Evolutionary conservation across 164 flowering plant species (phyloP), one percentile per base, ranked within the genome.

Genomic region (Chloranthus sessilifolius): DNA sequence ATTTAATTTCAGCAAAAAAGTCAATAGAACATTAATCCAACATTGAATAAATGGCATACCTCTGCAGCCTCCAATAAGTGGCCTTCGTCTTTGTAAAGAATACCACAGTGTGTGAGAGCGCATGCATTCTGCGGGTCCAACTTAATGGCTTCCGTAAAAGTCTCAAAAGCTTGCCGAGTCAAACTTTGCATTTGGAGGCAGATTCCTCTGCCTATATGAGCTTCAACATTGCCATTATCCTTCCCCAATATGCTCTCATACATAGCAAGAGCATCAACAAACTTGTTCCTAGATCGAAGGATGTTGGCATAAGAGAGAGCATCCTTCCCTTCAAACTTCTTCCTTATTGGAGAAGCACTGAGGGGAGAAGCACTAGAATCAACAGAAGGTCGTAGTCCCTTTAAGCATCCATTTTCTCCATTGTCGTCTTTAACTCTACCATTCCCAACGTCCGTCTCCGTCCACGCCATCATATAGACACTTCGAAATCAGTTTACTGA

Each of bases 71-170:
- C 99, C 27, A 83, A 62, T 30, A 89, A 73, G 57, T 82, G 95
- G 37, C 95, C 96, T 63, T 87, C 99, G 24, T 94, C 99, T 64
- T 94, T 94, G 70, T 78, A 87, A 50, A 87, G 61, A 50, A 94
- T 87, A 33, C 99, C 99, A 74, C 87, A 78, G 59, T 94, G 95
- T 1, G 99, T 94, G 15, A 82, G 86, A 31, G 97, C 97, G 57
- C 96, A 83, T 3, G 91, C 83, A 80, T 94, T 89, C 52, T 83
- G 79, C 11, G 96, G 97, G 44, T 94, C 95, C 68, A 89, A 50
- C 62, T 52, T 77, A 47, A 94, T 69, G 4, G 96, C 99, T 62
- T 94, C 99, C 0, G 81, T 10, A 60, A 94, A 94, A 68, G 95
- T 80, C 29, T 87, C 92, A 63, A 89, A 79, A 21, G 99, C 97